Base-by-base conservation (phyloP, 2,329 filamentous ascomycete species). In the Gyromitra esculenta region DNA sequence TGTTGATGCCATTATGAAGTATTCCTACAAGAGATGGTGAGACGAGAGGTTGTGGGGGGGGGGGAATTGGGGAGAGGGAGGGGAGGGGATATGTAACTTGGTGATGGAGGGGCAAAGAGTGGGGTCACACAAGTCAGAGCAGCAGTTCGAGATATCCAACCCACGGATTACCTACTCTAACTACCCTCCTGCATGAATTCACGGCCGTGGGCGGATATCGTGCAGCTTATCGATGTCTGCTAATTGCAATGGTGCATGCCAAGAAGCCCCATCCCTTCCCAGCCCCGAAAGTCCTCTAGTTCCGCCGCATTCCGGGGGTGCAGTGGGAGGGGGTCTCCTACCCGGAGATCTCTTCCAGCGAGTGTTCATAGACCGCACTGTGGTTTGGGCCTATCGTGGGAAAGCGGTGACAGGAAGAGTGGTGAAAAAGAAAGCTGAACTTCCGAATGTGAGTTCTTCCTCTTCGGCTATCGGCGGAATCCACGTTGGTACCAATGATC, bases 1-100 rank as follows among this genome's bases (percentile, higher is more conserved):
- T 35, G 9, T 25, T 21, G 41, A 37, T 41, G 54, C 66, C 66
- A 69, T 69, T 13, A 57, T 57, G 21, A 18, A 57, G 31, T n/a
- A 37, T 45, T 1, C 4, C 21, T 13, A 9, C 11, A 35, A 1
- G 39, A 4, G 8, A 3, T 31, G 13, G 1, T 5, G 6, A 7
- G 4, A 37, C 6, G 7, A 7, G 50, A n/a, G 5, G 63, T 5
- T 21, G 39, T 21, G 39, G 5, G 1, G 6, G 25, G 31, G 11
- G 31, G 5, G 7, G 31, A 13, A 54, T 54, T 25, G 18, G 5
- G 11, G 37, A 25, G 25, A 5, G 7, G 52, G 21, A 8, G 8
- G 11, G 11, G 25, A n/a, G 54, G 54, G 54, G 11, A n/a, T 54
- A 31, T 31, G 54, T 37, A 37, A 18, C 7, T 39, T 15, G 15